Evolutionary conservation across 2,329 filamentous ascomycete species (phyloP).

Genomic region (Endocalyx cinctus): DNA sequence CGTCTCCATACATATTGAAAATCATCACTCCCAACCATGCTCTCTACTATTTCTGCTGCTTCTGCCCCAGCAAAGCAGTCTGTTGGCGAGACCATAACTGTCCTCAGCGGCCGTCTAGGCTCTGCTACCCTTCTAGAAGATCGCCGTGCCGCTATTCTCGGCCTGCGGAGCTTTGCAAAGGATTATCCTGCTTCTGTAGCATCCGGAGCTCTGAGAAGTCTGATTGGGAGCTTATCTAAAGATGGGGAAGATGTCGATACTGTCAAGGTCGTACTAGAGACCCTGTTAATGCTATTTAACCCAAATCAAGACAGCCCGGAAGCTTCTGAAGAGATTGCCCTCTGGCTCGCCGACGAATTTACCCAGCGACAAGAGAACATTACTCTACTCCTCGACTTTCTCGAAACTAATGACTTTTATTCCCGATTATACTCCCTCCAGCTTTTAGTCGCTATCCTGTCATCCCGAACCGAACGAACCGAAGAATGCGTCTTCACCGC

Average conservation of each 20-base stretch:
- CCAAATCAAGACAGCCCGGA: conserved; percentile 72
- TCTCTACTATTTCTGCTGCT: conserved; percentile 56
- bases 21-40: conserved; percentile 43
- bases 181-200: conserved; percentile 94
- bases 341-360: conserved; percentile 97
- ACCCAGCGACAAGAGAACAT: conserved; percentile 98
- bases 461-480: conserved; percentile 81
- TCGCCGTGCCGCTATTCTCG: conserved; percentile 85
- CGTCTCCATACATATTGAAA: conserved; percentile 18
- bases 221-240: conserved; percentile 80
- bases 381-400: conserved; percentile 79
- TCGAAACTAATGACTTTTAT: conserved; percentile 85
- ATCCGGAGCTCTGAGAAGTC: conserved; percentile 80
- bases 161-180: conserved; percentile 92
- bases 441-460: conserved; percentile 79
- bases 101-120: conserved; percentile 78
- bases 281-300: conserved; percentile 85
- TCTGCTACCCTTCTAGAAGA: conserved; percentile 93
- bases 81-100: conserved; percentile 88
- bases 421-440: conserved; percentile 87
- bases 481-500: conserved; percentile 92
- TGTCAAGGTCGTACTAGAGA: conserved; percentile 91
- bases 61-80: conserved; percentile 89
- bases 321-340: conserved; percentile 89
- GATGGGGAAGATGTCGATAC: conserved; percentile 96